phyloP scores from a whole-genome alignment of 2,329 filamentous ascomycete genomes.

The Fusarium sp. region DNA sequence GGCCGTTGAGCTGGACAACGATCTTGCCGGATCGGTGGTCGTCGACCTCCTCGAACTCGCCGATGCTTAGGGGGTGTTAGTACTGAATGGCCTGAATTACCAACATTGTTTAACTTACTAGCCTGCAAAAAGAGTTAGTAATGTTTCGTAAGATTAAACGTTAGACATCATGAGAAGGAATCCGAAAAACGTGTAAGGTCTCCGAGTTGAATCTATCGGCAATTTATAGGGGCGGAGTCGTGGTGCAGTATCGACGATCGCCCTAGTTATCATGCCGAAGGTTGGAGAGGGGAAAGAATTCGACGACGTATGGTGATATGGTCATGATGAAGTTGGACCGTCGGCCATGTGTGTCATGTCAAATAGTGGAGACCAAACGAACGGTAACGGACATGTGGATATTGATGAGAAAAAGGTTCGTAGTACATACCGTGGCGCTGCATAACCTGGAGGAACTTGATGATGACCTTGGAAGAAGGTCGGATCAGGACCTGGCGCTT shows the following conservation, averaged over 20 bases:
- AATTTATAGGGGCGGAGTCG: slow-evolving; percentile 99
- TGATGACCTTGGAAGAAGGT: slow-evolving; percentile 98
- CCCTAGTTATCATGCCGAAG: slow-evolving; percentile 99
- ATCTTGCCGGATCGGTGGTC: slow-evolving; percentile 99
- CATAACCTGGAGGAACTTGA: slow-evolving; percentile 99
- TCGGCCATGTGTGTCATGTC: neutral
- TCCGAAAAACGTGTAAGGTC: slow-evolving; percentile 97
- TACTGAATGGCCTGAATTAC: too few species aligned
- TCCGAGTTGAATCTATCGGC: slow-evolving; percentile 91
- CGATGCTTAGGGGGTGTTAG: too few species aligned
- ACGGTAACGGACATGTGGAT: neutral
- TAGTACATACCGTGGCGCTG: slow-evolving; percentile 93
- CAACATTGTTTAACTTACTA: too few species aligned
- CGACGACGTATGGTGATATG: slow-evolving; percentile 13
- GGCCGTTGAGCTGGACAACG: slow-evolving; percentile 98
- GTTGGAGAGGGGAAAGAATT: slow-evolving; percentile 22
- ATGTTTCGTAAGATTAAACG: slow-evolving; percentile 97
- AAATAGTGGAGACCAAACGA: slow-evolving; percentile 1
- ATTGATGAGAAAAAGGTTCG: neutral
- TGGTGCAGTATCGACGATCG: slow-evolving; percentile 82
- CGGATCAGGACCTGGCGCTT: slow-evolving; percentile 99
- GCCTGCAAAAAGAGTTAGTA: slow-evolving; percentile 76
- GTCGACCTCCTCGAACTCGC: slow-evolving; percentile 99
- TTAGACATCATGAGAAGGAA: slow-evolving; percentile 78
- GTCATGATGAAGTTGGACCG: slow-evolving; percentile 14